A percentile compares a stretch with the other conserved stretches of the same genome.
Conservation (phyloP, 2,329 filamentous ascomycete genomes). For the Ceratocystis papillata region DNA sequence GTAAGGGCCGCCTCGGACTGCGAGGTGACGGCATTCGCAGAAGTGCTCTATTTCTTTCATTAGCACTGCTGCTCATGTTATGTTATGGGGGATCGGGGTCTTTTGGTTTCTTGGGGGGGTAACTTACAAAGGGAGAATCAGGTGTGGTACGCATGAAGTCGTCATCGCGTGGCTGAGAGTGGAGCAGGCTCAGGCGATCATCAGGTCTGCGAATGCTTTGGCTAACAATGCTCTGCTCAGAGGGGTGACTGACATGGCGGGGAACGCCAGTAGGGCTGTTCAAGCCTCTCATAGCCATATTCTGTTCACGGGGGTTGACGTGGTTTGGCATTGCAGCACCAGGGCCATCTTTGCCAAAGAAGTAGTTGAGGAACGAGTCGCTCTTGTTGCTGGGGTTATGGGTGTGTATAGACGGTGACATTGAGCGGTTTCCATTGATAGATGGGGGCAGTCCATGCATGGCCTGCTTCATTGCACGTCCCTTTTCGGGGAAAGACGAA, state of each 20-base stretch:
- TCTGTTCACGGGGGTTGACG: conserved; percentile 26
- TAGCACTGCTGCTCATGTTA: conserved; percentile 17
- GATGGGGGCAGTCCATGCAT: conserved; percentile 32
- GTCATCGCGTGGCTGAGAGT: conserved; percentile 36
- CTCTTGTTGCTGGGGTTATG: conserved; percentile 52
- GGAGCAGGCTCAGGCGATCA: conserved; percentile 44
- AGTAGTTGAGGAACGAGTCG: conserved; percentile 96
- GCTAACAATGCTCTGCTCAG: conserved; percentile 64
- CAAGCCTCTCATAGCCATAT: conserved; percentile 22
- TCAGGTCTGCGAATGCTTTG: conserved; percentile 69
- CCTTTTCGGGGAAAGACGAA: conserved; percentile 23
- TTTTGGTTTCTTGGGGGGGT: conserved; percentile 17
- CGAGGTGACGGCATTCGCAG: conserved; percentile 13
- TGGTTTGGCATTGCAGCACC: conserved; percentile 32
- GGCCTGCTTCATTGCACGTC: conserved; percentile 15
- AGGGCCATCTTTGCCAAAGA: conserved; percentile 84
- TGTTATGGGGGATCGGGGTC: conserved; percentile 23
- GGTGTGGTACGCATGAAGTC: conserved; percentile 35
- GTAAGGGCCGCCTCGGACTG: conserved; percentile 67
- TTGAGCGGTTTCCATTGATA: conserved; percentile 45
- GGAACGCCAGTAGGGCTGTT: conserved; percentile 19
- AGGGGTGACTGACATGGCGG: conserved; percentile 66
- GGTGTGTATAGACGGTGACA: conserved; percentile 66
- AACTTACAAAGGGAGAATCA: conserved; percentile 49
- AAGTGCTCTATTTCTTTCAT: conserved; percentile 16